Evolutionary conservation across 495 filamentous ascomycete species (phyloP), one percentile per base, ranked within the genome.

Genomic region (Echria macrotheca): DNA sequence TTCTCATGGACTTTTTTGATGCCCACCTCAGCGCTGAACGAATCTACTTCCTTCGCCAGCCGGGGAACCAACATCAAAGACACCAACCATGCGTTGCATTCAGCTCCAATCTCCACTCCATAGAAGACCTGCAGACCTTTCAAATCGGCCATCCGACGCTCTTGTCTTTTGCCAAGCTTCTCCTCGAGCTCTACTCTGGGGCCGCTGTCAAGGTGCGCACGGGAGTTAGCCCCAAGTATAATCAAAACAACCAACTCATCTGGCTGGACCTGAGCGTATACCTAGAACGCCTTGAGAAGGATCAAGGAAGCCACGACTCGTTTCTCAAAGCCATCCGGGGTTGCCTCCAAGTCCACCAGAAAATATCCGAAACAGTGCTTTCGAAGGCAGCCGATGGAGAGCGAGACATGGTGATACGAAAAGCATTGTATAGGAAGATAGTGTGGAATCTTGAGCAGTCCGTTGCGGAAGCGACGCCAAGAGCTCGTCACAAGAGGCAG

Each of bases 1-100:
- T 41, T 12, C 42, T 52, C 6, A 46, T 52, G 50, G 50, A 52
- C 18, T 52, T 52, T 21, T 47, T 52, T 19, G 50, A 52, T 17
- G 50, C 33, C 12, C 11, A 46, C 25, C 11, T 52, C 0, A 31
- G 24, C 14, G 35, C 42, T 6, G 9, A 23, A 14, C 6, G 28
- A 18, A 26, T 46, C 24, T 15, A 42, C 4, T 22, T 40, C 15
- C 6, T 37, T 37, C 19, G 10, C 10, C 18, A 46, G 35, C 5
- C 8, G 22, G 14, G 24, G 19, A 7, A 19, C 17, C 17, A 12
- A 12, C 22, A 17, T 29, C 12, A 24, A n/a, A n/a, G n/a, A n/a
- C n/a, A n/a, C n/a, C n/a, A n/a, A n/a, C n/a, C n/a, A n/a, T n/a
- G n/a, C n/a, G n/a, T n/a, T n/a, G n/a, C n/a, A n/a, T n/a, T n/a